These are phyloP conservation scores for Metarhizium humberi DNA, from an alignment of 2,329 filamentous ascomycete genomes.

Conservation along the genomic window DNA sequence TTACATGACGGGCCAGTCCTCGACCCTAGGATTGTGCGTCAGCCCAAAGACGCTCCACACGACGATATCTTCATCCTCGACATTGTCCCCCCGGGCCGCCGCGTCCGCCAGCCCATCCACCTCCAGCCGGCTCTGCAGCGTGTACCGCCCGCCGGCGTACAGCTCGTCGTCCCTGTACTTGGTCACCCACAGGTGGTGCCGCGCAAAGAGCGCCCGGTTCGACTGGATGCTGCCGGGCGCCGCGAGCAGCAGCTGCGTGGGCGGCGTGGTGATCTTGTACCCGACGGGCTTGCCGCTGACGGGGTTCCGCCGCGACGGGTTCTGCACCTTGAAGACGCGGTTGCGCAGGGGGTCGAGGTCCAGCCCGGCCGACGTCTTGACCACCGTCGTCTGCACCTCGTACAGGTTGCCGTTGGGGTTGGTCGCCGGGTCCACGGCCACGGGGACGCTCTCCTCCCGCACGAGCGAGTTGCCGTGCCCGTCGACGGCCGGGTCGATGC, in stretches of 20 bases:
- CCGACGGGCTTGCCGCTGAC: constrained; percentile 35
- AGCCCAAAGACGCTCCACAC: constrained; percentile 51
- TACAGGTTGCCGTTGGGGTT: constrained; percentile 42
- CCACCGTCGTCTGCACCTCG: constrained; percentile 32
- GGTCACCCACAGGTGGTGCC: constrained; percentile 37
- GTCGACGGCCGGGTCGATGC: constrained; percentile 54
- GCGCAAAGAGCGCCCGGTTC: constrained; percentile 30
- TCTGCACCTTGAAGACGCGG: constrained; percentile 41
- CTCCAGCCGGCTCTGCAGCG: constrained; percentile 31
- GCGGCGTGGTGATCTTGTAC: constrained; percentile 34
- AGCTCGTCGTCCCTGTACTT: constrained; percentile 34
- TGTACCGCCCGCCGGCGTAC: constrained; percentile 33
- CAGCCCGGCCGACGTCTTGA: constrained; percentile 35
- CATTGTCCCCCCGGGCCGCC: constrained; percentile 34
- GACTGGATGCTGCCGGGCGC: constrained; percentile 30
- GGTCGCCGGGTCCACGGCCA: constrained; percentile 29
- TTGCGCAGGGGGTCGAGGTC: constrained; percentile 41
- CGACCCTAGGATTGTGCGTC: constrained; percentile 55
- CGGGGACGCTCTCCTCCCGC: constrained; percentile 28
- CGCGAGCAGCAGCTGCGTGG: constrained; percentile 30
- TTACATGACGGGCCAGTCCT: constrained; percentile 47
- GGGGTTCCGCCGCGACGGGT: constrained; percentile 30
- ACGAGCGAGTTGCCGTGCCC: constrained; percentile 47
- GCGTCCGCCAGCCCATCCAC: constrained; percentile 28
- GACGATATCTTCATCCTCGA: constrained; percentile 41